A percentile compares a stretch with the other conserved stretches of the same genome.
phyloP scores from a whole-genome alignment of 306 rosid species.

The Arachis stenosperma region DNA sequence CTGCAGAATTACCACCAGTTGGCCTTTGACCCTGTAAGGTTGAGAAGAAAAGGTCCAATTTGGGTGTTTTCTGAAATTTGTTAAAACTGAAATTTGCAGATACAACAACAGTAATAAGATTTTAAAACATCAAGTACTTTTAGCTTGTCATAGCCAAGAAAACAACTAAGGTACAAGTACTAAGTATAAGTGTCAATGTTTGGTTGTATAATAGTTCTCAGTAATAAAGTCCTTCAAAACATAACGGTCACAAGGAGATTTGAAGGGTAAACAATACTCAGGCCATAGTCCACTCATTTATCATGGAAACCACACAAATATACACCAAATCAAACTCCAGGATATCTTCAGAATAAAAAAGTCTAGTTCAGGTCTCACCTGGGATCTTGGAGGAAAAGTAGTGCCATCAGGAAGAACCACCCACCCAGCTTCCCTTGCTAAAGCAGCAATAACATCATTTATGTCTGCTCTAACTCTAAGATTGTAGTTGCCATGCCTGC shows the following conservation, averaged over 20 bases:
- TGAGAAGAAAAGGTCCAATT: slow-evolving; percentile 54
- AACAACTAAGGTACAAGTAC: slow-evolving; percentile 5
- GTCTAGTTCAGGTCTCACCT: slow-evolving; percentile 49
- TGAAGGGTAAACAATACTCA: slow-evolving; percentile 15
- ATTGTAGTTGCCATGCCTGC: slow-evolving; percentile 97
- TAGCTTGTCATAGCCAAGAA: slow-evolving; percentile 31
- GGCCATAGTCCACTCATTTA: neutral
- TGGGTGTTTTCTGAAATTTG: slow-evolving; percentile 51
- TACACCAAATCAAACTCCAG: slow-evolving; percentile 9
- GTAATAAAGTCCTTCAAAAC: slow-evolving; percentile 20
- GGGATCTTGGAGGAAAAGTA: slow-evolving; percentile 85
- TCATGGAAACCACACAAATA: slow-evolving; percentile 11
- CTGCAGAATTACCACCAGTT: slow-evolving; percentile 61
- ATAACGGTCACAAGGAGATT: slow-evolving; percentile 4
- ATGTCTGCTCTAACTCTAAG: slow-evolving; percentile 99
- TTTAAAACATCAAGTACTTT: slow-evolving; percentile 26
- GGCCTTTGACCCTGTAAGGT: slow-evolving; percentile 72
- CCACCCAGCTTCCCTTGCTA: slow-evolving; percentile 99
- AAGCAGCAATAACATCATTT: slow-evolving; percentile 90
- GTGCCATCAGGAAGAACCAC: slow-evolving; percentile 99
- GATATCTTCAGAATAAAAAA: slow-evolving; percentile 19
- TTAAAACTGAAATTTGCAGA: slow-evolving; percentile 45
- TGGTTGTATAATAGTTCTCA: slow-evolving; percentile 16
- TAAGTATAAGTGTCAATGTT: slow-evolving; percentile 6
- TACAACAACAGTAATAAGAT: slow-evolving; percentile 36